phyloP scores from a whole-genome alignment of 352 stramenopile species.

The Lagenidium sp. region DNA sequence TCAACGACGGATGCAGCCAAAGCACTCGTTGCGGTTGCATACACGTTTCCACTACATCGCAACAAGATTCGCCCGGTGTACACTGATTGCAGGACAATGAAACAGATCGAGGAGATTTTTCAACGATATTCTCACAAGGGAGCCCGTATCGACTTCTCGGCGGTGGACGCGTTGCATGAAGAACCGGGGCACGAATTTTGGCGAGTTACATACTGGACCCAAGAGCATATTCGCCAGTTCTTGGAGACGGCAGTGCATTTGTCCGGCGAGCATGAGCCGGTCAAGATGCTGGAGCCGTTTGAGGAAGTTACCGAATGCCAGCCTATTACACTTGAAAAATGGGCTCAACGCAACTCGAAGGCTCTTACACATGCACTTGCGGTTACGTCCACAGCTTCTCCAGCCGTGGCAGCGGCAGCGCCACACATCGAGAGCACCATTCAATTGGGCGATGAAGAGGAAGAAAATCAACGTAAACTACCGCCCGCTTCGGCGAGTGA shows the following conservation, averaged over 20 bases:
- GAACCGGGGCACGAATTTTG: constrained; percentile 11
- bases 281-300: constrained; percentile 26
- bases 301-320: constrained; percentile 45
- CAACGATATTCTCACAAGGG: constrained; percentile 12
- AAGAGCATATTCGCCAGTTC: constrained; percentile 15
- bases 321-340: constrained; percentile 38
- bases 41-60: constrained; percentile 19
- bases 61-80: constrained; percentile 14
- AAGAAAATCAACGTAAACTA: too few relatives aligned
- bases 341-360: constrained; percentile 38
- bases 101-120: constrained; percentile 11
- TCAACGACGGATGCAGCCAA: constrained; percentile 18
- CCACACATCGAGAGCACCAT: too few relatives aligned
- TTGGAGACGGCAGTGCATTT: constrained; percentile 12
- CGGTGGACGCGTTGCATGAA: constrained; percentile 14
- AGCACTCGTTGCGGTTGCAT: constrained; percentile 16
- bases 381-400: not conserved
- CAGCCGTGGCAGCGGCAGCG: too few relatives aligned
- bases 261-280: constrained; percentile 10
- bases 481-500: too few relatives aligned
- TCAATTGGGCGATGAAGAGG: too few relatives aligned
- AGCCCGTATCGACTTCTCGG: constrained; percentile 10
- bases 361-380: constrained; percentile 31
- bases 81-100: constrained; percentile 18
- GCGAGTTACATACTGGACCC: constrained; percentile 17